These are phyloP conservation scores for Colletotrichum neosansevieriae DNA, from an alignment of 2,329 filamentous ascomycete genomes.

Conservation along the genomic window DNA sequence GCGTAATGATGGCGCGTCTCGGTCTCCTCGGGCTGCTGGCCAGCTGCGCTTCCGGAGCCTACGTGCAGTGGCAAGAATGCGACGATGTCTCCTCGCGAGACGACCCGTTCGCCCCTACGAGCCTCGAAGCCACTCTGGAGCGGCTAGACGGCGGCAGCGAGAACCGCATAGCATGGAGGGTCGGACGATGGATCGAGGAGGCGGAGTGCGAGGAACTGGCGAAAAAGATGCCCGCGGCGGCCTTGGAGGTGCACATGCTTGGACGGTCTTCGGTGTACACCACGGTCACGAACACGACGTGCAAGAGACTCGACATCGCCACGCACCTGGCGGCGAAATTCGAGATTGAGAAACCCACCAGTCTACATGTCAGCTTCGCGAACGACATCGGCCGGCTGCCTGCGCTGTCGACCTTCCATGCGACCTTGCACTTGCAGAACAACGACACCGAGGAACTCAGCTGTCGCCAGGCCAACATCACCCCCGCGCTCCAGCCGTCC, in stretches of 20 bases:
- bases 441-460: slow-evolving; percentile 18
- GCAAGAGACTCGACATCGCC: not conserved
- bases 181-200: slow-evolving; percentile 28
- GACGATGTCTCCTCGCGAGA: slow-evolving; percentile 15
- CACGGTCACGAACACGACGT: slow-evolving; percentile 9
- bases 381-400: slow-evolving; percentile 33
- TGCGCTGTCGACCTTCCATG: slow-evolving; percentile 39
- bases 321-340: not conserved
- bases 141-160: not conserved
- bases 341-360: not conserved
- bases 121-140: slow-evolving; percentile 3
- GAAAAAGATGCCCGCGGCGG: slow-evolving; percentile 14
- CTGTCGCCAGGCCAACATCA: slow-evolving; percentile 41
- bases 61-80: slow-evolving; percentile 42
- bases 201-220: slow-evolving; percentile 21
- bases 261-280: slow-evolving; percentile 25
- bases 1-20: slow-evolving; percentile 13
- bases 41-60: slow-evolving; percentile 36
- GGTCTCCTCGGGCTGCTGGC: slow-evolving; percentile 23
- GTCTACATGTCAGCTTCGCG: slow-evolving; percentile 13
- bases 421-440: slow-evolving; percentile 29
- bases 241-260: slow-evolving; percentile 25
- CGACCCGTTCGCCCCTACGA: slow-evolving; percentile 7
- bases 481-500: slow-evolving; percentile 33
- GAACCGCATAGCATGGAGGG: slow-evolving; percentile 4